Evolutionary conservation across 1,284 basidiomycete genomes (phyloP).

Genomic region (Cutaneotrichosporon sp.): DNA sequence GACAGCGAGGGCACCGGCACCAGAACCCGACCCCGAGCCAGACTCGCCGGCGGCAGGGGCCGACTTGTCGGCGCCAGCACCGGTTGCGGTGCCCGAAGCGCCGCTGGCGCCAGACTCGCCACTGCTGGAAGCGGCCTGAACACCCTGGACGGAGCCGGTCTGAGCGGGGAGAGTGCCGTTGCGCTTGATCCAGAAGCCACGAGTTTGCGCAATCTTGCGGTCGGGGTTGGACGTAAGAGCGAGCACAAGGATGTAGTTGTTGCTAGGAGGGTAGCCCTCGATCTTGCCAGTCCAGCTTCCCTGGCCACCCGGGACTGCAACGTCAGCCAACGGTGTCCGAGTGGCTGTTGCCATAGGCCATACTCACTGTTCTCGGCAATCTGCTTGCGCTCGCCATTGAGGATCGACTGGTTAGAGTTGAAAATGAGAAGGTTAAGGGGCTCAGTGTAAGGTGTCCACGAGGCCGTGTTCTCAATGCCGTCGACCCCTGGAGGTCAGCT

Average conservation of each 20-base stretch:
- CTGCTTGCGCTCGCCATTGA: conserved; percentile 1
- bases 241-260: conserved; percentile 18
- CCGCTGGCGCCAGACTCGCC: conserved; percentile 23
- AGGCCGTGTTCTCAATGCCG: conserved; percentile 8
- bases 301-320: conserved; percentile 15
- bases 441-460: conserved; percentile 8
- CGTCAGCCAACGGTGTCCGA: not conserved
- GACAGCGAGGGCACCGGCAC: conserved; percentile 22
- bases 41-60: conserved; percentile 18
- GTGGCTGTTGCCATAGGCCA: not conserved
- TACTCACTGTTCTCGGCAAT: conserved; percentile 8
- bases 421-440: conserved; percentile 12
- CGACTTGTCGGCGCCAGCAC: conserved; percentile 24
- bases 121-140: conserved; percentile 17
- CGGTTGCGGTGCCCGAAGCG: not conserved
- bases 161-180: conserved; percentile 14
- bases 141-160: conserved; percentile 9
- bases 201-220: conserved; percentile 15
- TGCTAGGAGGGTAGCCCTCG: conserved; percentile 18
- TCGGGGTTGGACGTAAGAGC: conserved; percentile 6
- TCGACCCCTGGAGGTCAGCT: conserved; percentile 9
- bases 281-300: conserved; percentile 22
- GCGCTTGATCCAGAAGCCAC: conserved; percentile 15
- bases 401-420: conserved; percentile 12
- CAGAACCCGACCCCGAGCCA: not conserved